Conservation (phyloP, 2,329 filamentous ascomycete species). For the Colletotrichum neosansevieriae region DNA sequence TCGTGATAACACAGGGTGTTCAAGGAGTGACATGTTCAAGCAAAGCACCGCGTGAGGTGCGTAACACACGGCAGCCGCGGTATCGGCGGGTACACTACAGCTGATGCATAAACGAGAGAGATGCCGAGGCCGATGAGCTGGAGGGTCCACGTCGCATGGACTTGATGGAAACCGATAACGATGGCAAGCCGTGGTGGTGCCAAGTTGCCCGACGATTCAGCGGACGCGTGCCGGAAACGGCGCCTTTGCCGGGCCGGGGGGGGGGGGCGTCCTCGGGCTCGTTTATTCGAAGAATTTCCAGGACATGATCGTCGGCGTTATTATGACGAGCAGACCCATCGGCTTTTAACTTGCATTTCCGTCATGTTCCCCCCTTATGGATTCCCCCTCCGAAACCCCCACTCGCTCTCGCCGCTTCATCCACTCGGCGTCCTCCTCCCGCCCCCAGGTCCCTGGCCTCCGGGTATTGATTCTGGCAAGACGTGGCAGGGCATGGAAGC, state of each 20-base stretch:
- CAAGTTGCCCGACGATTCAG: not conserved
- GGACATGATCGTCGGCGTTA: conserved; percentile 28
- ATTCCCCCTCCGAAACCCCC: conserved; percentile 7
- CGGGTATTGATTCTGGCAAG: conserved; percentile 26
- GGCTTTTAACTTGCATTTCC: conserved; percentile 15
- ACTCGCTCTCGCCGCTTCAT: conserved; percentile 26
- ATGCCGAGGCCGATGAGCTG: conserved; percentile 23
- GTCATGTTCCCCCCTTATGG: conserved; percentile 1
- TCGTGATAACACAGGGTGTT: not conserved
- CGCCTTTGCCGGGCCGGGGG: conserved; percentile 12
- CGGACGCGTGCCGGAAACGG: conserved; percentile 12
- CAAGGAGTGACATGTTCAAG: not conserved
- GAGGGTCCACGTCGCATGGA: conserved; percentile 7
- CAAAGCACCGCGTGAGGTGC: not conserved
- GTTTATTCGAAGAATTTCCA: conserved; percentile 10
- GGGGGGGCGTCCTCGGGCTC: not conserved
- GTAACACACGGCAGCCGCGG: conserved; percentile 15
- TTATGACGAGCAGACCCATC: conserved; percentile 26
- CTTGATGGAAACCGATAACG: not conserved
- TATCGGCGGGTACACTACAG: not conserved
- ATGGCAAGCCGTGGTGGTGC: not conserved
- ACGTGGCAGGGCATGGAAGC: conserved; percentile 33
- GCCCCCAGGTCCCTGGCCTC: conserved; percentile 30
- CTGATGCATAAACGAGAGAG: not conserved
- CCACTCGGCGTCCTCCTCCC: conserved; percentile 22